Base-by-base conservation (phyloP, 805 yeast genomes). In the Wickerhamiella slavikovae region DNA sequence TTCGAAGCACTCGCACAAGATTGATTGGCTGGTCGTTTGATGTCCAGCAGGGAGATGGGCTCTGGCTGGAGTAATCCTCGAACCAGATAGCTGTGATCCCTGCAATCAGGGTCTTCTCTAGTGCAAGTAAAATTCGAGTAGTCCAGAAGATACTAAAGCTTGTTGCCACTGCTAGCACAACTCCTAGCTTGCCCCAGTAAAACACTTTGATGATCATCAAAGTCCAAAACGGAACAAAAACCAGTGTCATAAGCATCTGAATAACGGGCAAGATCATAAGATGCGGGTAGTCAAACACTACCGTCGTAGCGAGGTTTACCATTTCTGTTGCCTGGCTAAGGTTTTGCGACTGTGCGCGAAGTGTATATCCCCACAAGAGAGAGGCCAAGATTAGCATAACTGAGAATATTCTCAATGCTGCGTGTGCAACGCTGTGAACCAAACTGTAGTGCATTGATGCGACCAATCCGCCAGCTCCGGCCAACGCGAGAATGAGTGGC, bases 131-230 rank as follows among this genome's bases (percentile, higher is more conserved):
- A 14, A 58, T 48, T 2, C 55, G 54, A 54, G 58, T 53, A 2
- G 60, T 51, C 62, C 62, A 57, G 24, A 58, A 34, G 34, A 51
- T 56, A 49, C 52, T 43, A 18, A 57, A 28, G 28, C 46, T 30
- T 44, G 42, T 34, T 46, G 53, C 29, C 39, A 32, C 26, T 21
- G 40, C 47, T 33, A 45, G 35, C 27, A 38, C 11, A 17, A 30
- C 19, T 24, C 46, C 34, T 8, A 34, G 33, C 7, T 30, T 37
- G 35, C 40, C 55, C 38, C 37, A 43, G 31, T 33, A 44, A 29
- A 42, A 53, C 35, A 35, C 52, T 31, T 25, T 54, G 28, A 32
- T 47, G 31, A 45, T 43, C 45, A 47, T 56, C 29, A 29, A 36
- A 11, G 51, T 37, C 60, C 60, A 57, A 10, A 52, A 25, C 20